These are phyloP conservation scores for Leccinellum luteum DNA, from an alignment of 768 basidiomycete genomes.

Conservation along the genomic window DNA sequence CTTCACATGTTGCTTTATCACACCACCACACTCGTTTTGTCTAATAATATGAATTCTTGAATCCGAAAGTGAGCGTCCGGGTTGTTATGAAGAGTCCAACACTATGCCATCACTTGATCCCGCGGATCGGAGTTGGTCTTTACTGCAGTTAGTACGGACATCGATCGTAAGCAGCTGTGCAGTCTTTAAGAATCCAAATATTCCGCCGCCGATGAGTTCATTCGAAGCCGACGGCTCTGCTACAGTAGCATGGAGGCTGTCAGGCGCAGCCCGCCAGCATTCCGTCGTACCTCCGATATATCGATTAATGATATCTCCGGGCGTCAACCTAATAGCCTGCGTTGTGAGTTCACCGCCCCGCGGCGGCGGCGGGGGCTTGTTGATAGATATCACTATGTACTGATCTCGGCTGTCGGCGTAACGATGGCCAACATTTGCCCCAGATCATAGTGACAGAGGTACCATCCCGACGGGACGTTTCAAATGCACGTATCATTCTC, in stretches of 20 bases:
- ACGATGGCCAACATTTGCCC: background rate
- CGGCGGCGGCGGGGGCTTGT: background rate
- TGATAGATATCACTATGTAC: background rate
- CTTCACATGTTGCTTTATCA: background rate
- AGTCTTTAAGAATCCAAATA: background rate
- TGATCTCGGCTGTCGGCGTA: background rate
- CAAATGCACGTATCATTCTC: background rate
- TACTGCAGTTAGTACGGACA: background rate
- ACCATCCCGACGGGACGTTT: background rate
- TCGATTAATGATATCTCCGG: background rate
- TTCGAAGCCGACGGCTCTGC: background rate
- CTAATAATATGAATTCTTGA: background rate
- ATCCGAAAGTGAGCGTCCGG: background rate
- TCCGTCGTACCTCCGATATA: background rate
- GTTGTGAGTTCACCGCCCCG: background rate
- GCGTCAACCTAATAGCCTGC: background rate
- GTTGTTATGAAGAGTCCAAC: background rate
- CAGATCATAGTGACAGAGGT: no score
- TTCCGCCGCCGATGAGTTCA: background rate
- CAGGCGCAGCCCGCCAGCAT: background rate
- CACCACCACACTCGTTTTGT: constrained; percentile 5
- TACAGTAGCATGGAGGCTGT: background rate
- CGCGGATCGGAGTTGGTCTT: background rate
- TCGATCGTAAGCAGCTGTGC: background rate
- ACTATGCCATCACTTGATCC: no score